Evolutionary conservation across 768 basidiomycete species (phyloP).

Genomic region (Pholiota molesta): DNA sequence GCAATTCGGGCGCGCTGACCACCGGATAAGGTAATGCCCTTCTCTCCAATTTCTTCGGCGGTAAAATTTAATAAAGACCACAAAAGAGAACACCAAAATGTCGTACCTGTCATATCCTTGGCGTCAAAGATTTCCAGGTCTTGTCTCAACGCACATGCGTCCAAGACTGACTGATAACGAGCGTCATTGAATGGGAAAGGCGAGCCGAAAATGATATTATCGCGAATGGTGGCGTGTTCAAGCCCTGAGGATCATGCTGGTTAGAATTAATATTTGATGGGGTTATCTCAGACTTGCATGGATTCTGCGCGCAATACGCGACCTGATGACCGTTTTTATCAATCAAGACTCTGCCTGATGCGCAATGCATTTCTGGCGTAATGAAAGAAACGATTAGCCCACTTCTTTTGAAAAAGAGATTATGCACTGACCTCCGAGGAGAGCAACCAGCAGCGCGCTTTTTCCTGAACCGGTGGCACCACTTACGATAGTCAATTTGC

Average conservation of each 20-base stretch:
- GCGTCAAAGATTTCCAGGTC: conserved; percentile 76
- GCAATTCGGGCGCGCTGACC: conserved; percentile 77
- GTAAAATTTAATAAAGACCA: background rate
- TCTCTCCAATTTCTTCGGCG: conserved; percentile 72
- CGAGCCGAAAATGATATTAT: conserved; percentile 79
- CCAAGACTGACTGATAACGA: conserved; percentile 69
- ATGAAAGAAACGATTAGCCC: background rate
- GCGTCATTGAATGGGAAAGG: conserved; percentile 56
- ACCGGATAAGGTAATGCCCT: conserved; percentile 75
- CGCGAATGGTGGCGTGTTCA: conserved; percentile 78
- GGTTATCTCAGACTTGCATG: conserved; percentile 43
- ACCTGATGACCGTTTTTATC: conserved; percentile 61
- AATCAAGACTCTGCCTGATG: conserved; percentile 53
- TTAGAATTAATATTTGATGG: background rate
- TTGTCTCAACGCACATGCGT: conserved; percentile 72
- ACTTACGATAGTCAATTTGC: conserved; percentile 59
- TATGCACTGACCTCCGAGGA: conserved; percentile 61
- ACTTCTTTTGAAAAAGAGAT: background rate
- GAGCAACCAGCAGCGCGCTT: conserved; percentile 60
- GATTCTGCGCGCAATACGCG: conserved; percentile 71
- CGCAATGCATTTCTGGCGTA: conserved; percentile 58
- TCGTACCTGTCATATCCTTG: conserved; percentile 74
- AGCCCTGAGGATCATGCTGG: conserved; percentile 50
- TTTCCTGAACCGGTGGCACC: conserved; percentile 76
- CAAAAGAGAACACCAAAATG: background rate